Base-by-base conservation (phyloP, 805 yeast genomes). In the Saturnispora bothae region DNA sequence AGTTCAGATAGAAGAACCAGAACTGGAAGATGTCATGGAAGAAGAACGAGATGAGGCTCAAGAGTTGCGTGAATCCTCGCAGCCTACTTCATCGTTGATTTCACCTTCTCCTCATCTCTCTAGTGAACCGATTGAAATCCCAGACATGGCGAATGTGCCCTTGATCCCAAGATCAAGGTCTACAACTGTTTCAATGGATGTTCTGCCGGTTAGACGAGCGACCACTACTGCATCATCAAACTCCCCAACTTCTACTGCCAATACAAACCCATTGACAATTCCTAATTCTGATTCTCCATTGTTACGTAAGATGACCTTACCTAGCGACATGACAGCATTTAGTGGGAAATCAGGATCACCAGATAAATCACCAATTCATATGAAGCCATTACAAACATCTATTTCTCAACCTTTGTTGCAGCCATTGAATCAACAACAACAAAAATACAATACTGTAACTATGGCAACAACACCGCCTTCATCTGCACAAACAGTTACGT, bases 41-140 rank as follows among this genome's bases (percentile, higher is more conserved):
- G n/a, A 28, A 12, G 33, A 20, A n/a, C 31, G 14, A 15, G 29
- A 31, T 16, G 9, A 12, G 14, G 35, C 36, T 28, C 18, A 32
- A 15, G 26, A 28, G 15, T 32, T 22, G 25, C 7, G 7, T 7
- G 7, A 8, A 22, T 8, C 7, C 25, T 28, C n/a, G 14, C 32
- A 23, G 29, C 26, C 14, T n/a, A 28, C 20, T 15, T 5, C 20
- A 15, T n/a, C n/a, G n/a, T n/a, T n/a, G n/a, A n/a, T n/a, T n/a
- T n/a, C n/a, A n/a, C n/a, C n/a, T n/a, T n/a, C n/a, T n/a, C n/a
- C n/a, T n/a, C n/a, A n/a, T n/a, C n/a, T n/a, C n/a, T 16, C 12
- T 33, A 15, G 15, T 25, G n/a, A 28, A n/a, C 31, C 43, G 33
- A 71, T 71, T 43, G 88, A 80, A 52, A 82, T 81, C 30, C 89